Conservation (phyloP, 495 filamentous ascomycete species). For the Hyaloscypha bicolor region DNA sequence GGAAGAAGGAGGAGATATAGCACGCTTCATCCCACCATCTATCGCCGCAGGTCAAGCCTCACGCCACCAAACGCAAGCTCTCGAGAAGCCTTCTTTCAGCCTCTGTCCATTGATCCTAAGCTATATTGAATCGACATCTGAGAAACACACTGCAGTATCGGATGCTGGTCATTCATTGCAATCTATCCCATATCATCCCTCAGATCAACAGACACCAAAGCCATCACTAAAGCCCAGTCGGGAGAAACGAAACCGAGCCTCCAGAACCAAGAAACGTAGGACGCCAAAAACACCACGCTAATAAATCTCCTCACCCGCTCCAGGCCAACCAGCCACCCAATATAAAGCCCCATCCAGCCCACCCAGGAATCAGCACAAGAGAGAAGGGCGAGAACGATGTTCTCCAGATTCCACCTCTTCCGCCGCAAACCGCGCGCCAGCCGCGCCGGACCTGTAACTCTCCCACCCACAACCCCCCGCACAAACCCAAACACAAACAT, state of each 20-base stretch:
- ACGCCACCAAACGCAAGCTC: too few relatives aligned
- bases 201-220: not conserved
- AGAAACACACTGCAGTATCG: too few relatives aligned
- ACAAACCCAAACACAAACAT: not conserved
- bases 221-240: not conserved
- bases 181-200: too few relatives aligned
- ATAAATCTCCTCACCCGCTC: not conserved
- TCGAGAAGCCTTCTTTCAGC: too few relatives aligned
- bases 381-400: not conserved
- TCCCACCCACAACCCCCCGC: not conserved
- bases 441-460: not conserved
- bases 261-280: not conserved
- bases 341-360: not conserved
- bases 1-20: too few relatives aligned
- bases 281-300: conserved; percentile 4
- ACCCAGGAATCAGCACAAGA: not conserved
- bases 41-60: too few relatives aligned
- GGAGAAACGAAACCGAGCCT: not conserved
- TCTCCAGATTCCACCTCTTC: not conserved
- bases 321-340: not conserved
- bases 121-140: too few relatives aligned
- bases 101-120: too few relatives aligned
- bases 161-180: too few relatives aligned
- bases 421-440: not conserved
- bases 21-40: too few relatives aligned